Evolutionary conservation across 257 asterid species (phyloP).

Genomic region (Penstemon newberryi): DNA sequence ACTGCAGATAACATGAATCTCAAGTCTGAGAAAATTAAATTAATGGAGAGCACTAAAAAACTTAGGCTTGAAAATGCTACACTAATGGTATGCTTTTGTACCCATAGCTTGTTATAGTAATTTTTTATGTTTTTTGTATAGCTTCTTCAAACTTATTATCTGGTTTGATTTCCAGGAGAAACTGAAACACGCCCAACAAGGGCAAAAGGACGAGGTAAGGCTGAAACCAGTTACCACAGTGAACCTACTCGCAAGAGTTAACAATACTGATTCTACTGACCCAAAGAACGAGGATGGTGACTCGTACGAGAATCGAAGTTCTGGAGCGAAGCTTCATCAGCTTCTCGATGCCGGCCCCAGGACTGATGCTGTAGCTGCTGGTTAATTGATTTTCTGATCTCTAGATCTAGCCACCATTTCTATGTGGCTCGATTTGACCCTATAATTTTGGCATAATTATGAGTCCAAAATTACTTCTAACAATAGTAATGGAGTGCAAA

Average conservation of each 20-base stretch:
- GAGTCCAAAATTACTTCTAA: constrained; percentile 72
- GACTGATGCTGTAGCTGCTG: constrained; percentile 86
- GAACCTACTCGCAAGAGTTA: constrained; percentile 80
- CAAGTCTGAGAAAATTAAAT: constrained; percentile 64
- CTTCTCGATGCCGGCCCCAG: constrained; percentile 70
- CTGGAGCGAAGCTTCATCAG: constrained; percentile 79
- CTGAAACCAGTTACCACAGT: constrained; percentile 70
- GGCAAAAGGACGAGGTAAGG: constrained; percentile 39
- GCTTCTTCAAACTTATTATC: not conserved
- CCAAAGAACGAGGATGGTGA: constrained; percentile 50
- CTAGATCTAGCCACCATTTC: not conserved
- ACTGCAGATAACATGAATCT: constrained; percentile 67
- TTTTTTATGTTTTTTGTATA: not conserved
- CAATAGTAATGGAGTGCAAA: constrained; percentile 45
- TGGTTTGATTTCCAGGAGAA: constrained; percentile 55
- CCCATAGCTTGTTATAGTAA: not conserved
- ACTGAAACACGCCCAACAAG: constrained; percentile 42
- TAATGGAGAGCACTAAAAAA: constrained; percentile 60
- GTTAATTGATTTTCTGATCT: constrained; percentile 36
- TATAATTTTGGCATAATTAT: constrained; percentile 70
- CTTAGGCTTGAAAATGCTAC: constrained; percentile 75
- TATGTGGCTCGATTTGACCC: constrained; percentile 24
- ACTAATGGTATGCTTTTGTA: constrained; percentile 45
- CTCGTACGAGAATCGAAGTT: constrained; percentile 39
- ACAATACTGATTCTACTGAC: constrained; percentile 52